phyloP scores from a whole-genome alignment of 106 monocot genomes.

The Hemerocallis citrina region DNA sequence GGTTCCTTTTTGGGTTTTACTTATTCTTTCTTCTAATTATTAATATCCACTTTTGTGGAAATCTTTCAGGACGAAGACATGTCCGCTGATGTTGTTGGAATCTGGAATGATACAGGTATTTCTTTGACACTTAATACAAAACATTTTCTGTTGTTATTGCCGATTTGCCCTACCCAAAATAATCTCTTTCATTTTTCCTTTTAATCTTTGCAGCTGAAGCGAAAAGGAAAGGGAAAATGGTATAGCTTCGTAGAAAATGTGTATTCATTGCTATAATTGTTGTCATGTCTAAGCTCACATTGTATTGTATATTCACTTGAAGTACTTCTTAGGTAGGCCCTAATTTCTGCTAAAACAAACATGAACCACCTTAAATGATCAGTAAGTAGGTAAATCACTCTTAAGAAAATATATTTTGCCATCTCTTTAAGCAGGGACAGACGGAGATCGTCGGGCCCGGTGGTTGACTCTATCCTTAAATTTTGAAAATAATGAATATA shows the following conservation, averaged over 20 bases:
- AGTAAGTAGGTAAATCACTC: too few relatives aligned
- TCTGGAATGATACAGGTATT: conserved; percentile 64
- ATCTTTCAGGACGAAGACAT: conserved; percentile 33
- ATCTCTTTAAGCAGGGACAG: too few relatives aligned
- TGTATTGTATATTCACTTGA: background rate
- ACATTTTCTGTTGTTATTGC: background rate
- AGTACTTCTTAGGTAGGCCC: background rate
- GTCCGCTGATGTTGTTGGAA: conserved; percentile 20
- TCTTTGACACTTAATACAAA: background rate
- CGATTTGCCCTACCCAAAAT: background rate
- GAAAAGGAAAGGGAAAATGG: conserved; percentile 31
- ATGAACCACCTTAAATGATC: background rate
- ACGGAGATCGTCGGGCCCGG: too few relatives aligned
- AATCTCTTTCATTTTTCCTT: conserved; percentile 3
- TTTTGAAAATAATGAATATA: too few relatives aligned
- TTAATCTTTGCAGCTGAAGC: conserved; percentile 35
- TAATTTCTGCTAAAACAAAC: background rate
- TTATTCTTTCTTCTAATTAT: background rate
- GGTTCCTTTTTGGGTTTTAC: background rate
- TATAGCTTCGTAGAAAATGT: conserved; percentile 8
- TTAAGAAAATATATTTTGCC: too few relatives aligned
- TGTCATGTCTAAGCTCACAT: background rate
- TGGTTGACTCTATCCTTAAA: too few relatives aligned
- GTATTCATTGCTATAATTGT: too few relatives aligned
- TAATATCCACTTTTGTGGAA: conserved; percentile 5